phyloP scores from a whole-genome alignment of 108 stramenopile species.

The Cylindrotheca closterium region DNA sequence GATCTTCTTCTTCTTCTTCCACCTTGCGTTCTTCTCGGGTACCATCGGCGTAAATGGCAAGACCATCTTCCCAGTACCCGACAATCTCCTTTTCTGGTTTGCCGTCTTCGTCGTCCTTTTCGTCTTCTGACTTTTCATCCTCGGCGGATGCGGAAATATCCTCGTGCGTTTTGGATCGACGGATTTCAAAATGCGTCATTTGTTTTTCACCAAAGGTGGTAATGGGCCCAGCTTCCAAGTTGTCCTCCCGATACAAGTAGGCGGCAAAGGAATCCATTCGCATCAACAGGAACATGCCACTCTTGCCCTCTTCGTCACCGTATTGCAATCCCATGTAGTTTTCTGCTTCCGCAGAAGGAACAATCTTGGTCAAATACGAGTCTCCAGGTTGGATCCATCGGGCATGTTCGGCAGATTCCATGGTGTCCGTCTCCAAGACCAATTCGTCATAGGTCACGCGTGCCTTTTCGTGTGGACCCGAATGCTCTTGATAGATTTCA shows the following conservation, averaged over 20 bases:
- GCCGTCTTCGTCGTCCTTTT: constrained; percentile 26
- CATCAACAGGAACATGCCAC: constrained; percentile 54
- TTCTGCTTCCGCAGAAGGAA: constrained; percentile 9
- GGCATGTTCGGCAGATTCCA: constrained; percentile 49
- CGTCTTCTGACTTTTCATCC: constrained; percentile 32
- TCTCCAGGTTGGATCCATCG: constrained; percentile 43
- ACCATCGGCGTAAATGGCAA: constrained; percentile 88
- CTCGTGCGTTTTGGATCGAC: constrained; percentile 48
- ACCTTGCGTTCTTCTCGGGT: constrained; percentile 72
- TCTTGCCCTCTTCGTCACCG: constrained; percentile 32
- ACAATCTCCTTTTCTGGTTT: constrained; percentile 83
- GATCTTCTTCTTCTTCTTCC: constrained; percentile 47
- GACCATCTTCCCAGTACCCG: constrained; percentile 92
- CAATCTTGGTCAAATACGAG: constrained; percentile 6
- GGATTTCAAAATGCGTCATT: constrained; percentile 89
- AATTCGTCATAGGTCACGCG: constrained; percentile 85
- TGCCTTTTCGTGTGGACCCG: constrained; percentile 41
- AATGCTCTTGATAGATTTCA: constrained; percentile 56
- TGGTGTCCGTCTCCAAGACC: constrained; percentile 71
- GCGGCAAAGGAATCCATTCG: constrained; percentile 72
- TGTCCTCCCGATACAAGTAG: constrained; percentile 58
- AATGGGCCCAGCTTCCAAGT: constrained; percentile 48
- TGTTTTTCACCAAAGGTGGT: constrained; percentile 60
- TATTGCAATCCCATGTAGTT: constrained; percentile 61
- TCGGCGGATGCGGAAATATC: constrained; percentile 9